Conservation (phyloP, 352 stramenopile genomes). For the Elongisporangium undulatum region DNA sequence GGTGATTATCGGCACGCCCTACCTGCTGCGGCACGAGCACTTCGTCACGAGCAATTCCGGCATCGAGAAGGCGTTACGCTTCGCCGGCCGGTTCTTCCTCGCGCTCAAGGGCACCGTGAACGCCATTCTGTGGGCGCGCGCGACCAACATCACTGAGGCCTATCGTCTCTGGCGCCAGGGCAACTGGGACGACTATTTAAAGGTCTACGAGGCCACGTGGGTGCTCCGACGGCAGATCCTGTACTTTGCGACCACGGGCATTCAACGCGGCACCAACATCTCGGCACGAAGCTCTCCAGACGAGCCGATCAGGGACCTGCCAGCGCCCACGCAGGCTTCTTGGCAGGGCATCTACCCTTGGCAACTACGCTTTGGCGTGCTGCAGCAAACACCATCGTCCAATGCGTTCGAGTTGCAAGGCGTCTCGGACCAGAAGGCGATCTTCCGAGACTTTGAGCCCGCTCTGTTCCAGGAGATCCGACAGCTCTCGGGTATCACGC, state of each 20-base stretch:
- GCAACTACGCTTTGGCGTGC: conserved; percentile 41
- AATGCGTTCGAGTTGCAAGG: conserved; percentile 72
- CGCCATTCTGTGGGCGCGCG: conserved; percentile 63
- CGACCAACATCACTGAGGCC: conserved; percentile 56
- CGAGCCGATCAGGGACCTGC: conserved; percentile 11
- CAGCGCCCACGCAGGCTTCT: conserved; percentile 44
- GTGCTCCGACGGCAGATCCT: conserved; percentile 78
- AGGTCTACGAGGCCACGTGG: conserved; percentile 83
- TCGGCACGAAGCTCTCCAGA: conserved; percentile 13
- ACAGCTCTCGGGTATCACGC: conserved; percentile 70
- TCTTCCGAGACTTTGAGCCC: conserved; percentile 84
- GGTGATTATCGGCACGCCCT: conserved; percentile 62
- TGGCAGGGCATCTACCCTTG: conserved; percentile 49
- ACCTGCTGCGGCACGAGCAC: conserved; percentile 54
- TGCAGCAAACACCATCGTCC: conserved; percentile 43
- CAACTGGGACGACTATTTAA: conserved; percentile 85
- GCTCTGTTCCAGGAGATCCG: conserved; percentile 80
- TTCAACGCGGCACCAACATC: conserved; percentile 41
- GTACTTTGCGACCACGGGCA: conserved; percentile 79
- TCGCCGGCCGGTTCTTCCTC: conserved; percentile 59
- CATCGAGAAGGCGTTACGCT: conserved; percentile 57
- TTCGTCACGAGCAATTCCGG: conserved; percentile 48
- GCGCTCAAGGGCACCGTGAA: conserved; percentile 59
- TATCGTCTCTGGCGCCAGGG: conserved; percentile 73
- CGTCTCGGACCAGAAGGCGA: conserved; percentile 53